These are phyloP conservation scores for Kwoniella sp. DNA, from an alignment of 768 basidiomycete species.

Conservation along the genomic window DNA sequence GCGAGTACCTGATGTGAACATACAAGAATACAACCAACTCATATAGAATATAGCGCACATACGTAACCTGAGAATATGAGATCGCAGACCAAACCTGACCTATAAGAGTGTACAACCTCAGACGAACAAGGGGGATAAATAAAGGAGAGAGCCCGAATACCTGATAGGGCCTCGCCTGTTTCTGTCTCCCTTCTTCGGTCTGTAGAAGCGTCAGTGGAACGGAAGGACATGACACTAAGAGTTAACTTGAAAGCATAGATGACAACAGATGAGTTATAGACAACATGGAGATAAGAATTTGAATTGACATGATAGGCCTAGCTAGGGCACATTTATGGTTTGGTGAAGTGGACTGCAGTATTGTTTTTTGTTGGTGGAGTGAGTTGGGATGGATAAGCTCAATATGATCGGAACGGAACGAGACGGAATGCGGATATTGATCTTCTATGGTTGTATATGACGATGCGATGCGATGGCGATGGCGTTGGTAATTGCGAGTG, in stretches of 20 bases:
- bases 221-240: background rate
- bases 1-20: background rate
- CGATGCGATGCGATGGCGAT: background rate
- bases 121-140: too few relatives aligned
- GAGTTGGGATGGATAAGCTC: background rate
- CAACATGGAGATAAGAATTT: background rate
- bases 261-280: background rate
- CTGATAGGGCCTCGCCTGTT: too few relatives aligned
- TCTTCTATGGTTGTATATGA: background rate
- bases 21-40: slow-evolving; percentile 1
- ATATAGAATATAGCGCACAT: too few relatives aligned
- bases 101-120: too few relatives aligned
- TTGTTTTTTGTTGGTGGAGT: background rate
- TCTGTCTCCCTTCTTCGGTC: too few relatives aligned
- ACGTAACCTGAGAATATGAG: too few relatives aligned
- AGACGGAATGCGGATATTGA: background rate
- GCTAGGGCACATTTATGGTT: too few relatives aligned
- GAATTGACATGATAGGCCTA: background rate
- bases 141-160: too few relatives aligned
- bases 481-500: too few relatives aligned
- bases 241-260: background rate
- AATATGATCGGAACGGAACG: too few relatives aligned
- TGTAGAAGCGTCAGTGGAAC: too few relatives aligned
- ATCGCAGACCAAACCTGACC: too few relatives aligned
- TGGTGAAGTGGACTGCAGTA: background rate